phyloP scores from a whole-genome alignment of 2,329 filamentous ascomycete species.

The Annulohypoxylon truncatum region DNA sequence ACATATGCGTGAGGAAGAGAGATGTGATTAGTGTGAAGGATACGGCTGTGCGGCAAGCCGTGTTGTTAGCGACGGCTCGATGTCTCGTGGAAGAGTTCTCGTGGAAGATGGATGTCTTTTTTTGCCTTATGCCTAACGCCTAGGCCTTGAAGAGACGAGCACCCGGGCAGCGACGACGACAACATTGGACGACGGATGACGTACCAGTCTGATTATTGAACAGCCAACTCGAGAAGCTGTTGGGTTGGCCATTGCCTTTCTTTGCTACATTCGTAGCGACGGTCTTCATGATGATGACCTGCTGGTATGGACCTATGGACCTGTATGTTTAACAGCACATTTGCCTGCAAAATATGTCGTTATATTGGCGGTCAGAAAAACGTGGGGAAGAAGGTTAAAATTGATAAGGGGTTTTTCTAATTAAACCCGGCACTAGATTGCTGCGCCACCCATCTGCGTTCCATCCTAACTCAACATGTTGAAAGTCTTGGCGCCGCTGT shows the following conservation, averaged over 20 bases:
- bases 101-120: too few relatives aligned
- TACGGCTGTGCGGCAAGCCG: constrained; percentile 67
- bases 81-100: background rate
- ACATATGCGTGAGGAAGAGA: constrained; percentile 80
- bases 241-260: constrained; percentile 39
- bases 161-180: background rate
- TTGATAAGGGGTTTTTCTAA: constrained; percentile 5
- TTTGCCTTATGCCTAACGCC: too few relatives aligned
- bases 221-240: constrained; percentile 71
- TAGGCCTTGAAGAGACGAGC: background rate
- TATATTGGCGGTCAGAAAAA: constrained; percentile 1
- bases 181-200: constrained; percentile 44
- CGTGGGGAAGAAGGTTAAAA: background rate
- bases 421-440: background rate
- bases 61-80: constrained; percentile 13
- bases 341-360: constrained; percentile 1
- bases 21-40: constrained; percentile 84
- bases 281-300: background rate
- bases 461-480: background rate
- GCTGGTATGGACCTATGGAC: background rate
- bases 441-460: background rate
- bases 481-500: background rate
- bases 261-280: background rate
- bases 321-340: background rate
- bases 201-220: constrained; percentile 82